phyloP scores from a whole-genome alignment of 2,329 filamentous ascomycete genomes.

The Stagonosporopsis vannaccii region DNA sequence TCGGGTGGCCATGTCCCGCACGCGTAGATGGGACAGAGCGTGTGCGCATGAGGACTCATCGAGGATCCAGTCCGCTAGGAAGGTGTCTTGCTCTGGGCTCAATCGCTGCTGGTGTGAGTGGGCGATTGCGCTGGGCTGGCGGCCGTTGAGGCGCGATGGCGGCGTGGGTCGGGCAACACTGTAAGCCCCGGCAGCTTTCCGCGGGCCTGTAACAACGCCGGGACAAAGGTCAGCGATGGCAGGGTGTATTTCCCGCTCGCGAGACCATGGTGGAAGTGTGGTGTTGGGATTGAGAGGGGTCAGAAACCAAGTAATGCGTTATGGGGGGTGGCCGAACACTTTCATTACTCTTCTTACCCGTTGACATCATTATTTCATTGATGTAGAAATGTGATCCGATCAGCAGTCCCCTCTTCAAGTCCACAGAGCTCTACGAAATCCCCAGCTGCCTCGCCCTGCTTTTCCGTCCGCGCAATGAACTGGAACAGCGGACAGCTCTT shows the following conservation, averaged over 20 bases:
- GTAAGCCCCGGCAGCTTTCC: neutral
- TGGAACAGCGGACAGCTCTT: constrained; percentile 56
- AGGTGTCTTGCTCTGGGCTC: neutral
- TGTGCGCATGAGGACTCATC: neutral
- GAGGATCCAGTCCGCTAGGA: neutral
- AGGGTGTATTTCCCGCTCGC: neutral
- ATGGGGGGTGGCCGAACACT: too few species aligned
- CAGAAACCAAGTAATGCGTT: neutral
- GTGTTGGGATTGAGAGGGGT: neutral
- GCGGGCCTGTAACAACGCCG: neutral
- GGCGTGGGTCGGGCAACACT: neutral
- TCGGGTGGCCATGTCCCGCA: neutral
- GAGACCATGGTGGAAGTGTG: neutral
- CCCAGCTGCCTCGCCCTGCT: constrained; percentile 53
- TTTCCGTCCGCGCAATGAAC: constrained; percentile 53
- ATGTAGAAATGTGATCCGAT: constrained; percentile 59
- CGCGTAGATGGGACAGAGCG: neutral
- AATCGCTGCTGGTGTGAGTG: neutral
- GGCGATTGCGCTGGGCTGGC: neutral
- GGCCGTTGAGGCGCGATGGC: neutral
- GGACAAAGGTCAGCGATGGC: neutral
- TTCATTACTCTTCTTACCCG: too few species aligned
- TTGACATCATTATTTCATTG: too few species aligned
- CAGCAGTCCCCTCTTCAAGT: constrained; percentile 50
- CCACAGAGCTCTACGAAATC: constrained; percentile 60